Conservation (phyloP, 2,329 filamentous ascomycete species). For the Cercospora sp. region DNA sequence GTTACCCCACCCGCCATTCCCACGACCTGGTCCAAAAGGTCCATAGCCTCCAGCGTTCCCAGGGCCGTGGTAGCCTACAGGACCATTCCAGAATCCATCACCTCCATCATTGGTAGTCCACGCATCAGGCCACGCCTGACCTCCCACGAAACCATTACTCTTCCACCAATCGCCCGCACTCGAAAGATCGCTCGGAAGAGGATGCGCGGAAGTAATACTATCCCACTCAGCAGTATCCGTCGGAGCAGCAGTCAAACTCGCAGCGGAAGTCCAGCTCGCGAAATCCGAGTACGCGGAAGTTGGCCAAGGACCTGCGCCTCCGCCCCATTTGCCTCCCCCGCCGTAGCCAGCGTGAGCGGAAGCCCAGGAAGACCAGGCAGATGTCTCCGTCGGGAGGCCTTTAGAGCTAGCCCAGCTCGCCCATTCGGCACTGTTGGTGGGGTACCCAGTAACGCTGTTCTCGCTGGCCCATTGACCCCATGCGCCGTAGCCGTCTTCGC, state of each 20-base stretch:
- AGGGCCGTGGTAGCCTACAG: slow-evolving; percentile 19
- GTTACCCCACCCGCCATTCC: slow-evolving; percentile 34
- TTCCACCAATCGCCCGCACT: slow-evolving; percentile 24
- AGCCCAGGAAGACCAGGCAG: slow-evolving; percentile 35
- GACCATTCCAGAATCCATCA: slow-evolving; percentile 13
- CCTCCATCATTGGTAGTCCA: slow-evolving; percentile 27
- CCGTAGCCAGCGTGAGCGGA: slow-evolving; percentile 29
- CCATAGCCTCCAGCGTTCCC: slow-evolving; percentile 24
- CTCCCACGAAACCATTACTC: slow-evolving; percentile 25
- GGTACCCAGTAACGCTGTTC: slow-evolving; percentile 23
- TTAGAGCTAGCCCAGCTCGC: slow-evolving; percentile 28
- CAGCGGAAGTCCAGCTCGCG: slow-evolving; percentile 31
- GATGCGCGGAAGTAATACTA: slow-evolving; percentile 36
- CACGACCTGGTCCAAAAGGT: slow-evolving; percentile 31
- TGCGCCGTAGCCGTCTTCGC: slow-evolving; percentile 13
- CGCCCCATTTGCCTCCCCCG: slow-evolving; percentile 6
- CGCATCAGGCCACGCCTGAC: slow-evolving; percentile 25
- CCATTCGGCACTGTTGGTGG: slow-evolving; percentile 29
- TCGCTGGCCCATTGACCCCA: slow-evolving; percentile 25
- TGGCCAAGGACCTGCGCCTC: slow-evolving; percentile 19
- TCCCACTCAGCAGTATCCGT: slow-evolving; percentile 34
- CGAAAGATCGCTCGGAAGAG: slow-evolving; percentile 30
- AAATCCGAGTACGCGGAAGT: slow-evolving; percentile 24
- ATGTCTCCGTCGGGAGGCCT: slow-evolving; percentile 32
- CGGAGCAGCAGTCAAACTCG: slow-evolving; percentile 31